Evolutionary conservation across 768 basidiomycete genomes (phyloP), one percentile per base, ranked within the genome.

Genomic region (Rubroboletus pulcherrimus): DNA sequence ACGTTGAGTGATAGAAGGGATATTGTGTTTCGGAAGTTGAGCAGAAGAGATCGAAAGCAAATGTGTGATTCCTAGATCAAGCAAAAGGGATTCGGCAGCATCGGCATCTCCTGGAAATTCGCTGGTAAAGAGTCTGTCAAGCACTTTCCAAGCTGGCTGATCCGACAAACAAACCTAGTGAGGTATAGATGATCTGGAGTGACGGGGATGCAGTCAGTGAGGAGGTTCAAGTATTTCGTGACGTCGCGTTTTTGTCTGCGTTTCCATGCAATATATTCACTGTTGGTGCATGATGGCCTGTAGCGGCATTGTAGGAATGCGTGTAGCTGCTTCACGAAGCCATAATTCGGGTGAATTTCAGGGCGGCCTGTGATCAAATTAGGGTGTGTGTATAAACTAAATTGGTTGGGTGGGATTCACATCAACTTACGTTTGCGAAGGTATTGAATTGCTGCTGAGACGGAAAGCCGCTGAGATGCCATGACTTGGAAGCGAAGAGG

Each of bases 261-360:
- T 62, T 79, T 83, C 85, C 84, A 87, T n/a, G 78, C 67, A 5
- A 75, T 74, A 56, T 87, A 87, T 19, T 71, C 72, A 3, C 71
- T 53, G 55, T 81, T 74, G 0, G 68, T 64, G 26, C 71, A 72
- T 1, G 72, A 74, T 0, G 81, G 78, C 21, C 72, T 67, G 61
- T 78, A 83, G 39, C 73, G 68, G 58, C 84, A 85, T 11, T 78
- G 74, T 29, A 69, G 73, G 57, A 85, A 87, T 1, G 73, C 70
- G 38, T 83, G 74, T 21, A 87, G 75, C 56, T 86, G 84, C 57
- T 76, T 84, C 63, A 83, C 65, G 63, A 87, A 87, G 35, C 77
- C 77, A 55, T 74, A 77, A 40, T 78, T 77, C 8, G 76, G 76
- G 37, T 70, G 71, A 39, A 74, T 63, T 41, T 66, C 64, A 29